These are phyloP conservation scores for Aspergillus fijiensis DNA, from an alignment of 2,329 filamentous ascomycete species.

Conservation along the genomic window DNA sequence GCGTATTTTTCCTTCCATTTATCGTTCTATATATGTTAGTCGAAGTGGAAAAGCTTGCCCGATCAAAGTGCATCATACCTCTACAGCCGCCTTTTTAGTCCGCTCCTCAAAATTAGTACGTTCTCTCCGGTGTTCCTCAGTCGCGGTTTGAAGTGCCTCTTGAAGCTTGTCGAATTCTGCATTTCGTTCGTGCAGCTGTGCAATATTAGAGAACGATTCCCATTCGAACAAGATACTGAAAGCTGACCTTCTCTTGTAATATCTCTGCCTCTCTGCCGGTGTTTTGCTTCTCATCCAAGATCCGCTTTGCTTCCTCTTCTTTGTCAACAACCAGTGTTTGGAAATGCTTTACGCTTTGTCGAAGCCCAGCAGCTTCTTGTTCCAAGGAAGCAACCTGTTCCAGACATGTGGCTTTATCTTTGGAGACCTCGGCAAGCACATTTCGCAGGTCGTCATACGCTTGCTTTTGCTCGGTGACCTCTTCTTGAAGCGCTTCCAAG, in stretches of 20 bases:
- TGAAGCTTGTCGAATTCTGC: constrained; percentile 22
- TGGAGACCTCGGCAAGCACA: constrained; percentile 23
- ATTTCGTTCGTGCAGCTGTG: constrained; percentile 28
- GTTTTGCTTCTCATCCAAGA: constrained; percentile 23
- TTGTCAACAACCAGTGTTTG: constrained; percentile 24
- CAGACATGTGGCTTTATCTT: constrained; percentile 24
- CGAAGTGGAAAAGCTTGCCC: too few relatives aligned
- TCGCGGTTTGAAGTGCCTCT: constrained; percentile 21
- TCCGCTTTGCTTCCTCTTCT: constrained; percentile 25
- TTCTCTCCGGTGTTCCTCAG: constrained; percentile 21
- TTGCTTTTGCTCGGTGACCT: constrained; percentile 26
- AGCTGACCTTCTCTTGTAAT: constrained; percentile 27
- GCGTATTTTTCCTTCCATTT: constrained; percentile 28
- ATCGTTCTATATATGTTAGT: constrained; percentile 17
- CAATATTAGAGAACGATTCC: constrained; percentile 6
- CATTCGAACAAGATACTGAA: background rate
- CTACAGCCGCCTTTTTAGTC: constrained; percentile 17
- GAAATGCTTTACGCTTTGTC: constrained; percentile 23
- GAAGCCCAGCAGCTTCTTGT: constrained; percentile 25
- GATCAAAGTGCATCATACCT: constrained; percentile 21
- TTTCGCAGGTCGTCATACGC: constrained; percentile 24
- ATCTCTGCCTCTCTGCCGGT: constrained; percentile 18
- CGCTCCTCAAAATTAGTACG: constrained; percentile 21
- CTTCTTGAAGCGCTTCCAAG: constrained; percentile 43
- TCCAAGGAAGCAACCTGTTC: constrained; percentile 25